Evolutionary conservation across 257 asterid genomes (phyloP).

Genomic region (Solanum pennellii): DNA sequence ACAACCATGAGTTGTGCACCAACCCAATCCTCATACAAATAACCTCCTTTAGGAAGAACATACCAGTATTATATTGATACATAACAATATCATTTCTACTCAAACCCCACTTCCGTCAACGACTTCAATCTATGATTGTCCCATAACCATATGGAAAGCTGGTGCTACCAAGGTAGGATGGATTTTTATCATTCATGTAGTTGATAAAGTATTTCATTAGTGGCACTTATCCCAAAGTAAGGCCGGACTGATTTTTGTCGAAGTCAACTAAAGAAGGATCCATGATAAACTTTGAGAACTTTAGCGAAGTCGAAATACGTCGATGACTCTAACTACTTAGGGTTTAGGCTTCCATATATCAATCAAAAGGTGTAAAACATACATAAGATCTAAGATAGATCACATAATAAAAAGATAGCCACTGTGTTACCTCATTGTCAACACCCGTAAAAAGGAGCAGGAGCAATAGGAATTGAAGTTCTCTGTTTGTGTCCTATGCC

Average conservation of each 20-base stretch:
- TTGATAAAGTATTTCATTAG: neutral
- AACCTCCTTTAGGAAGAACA: neutral
- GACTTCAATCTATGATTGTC: neutral
- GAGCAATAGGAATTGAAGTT: slow-evolving; percentile 50
- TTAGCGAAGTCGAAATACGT: neutral
- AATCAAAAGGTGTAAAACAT: neutral
- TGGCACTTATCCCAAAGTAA: neutral
- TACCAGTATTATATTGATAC: neutral
- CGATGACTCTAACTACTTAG: neutral
- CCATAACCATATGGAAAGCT: neutral
- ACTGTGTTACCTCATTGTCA: slow-evolving; percentile 42
- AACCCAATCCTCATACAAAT: neutral
- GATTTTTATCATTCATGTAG: neutral
- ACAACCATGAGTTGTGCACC: neutral
- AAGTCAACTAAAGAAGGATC: neutral
- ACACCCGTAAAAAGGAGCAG: slow-evolving; percentile 22
- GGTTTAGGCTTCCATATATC: neutral
- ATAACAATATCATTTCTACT: neutral
- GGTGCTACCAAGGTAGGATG: neutral
- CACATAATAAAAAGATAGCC: neutral
- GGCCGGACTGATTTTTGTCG: neutral
- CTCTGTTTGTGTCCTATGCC: slow-evolving; percentile 58
- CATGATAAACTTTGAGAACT: neutral
- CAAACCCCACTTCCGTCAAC: neutral
- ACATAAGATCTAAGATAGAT: neutral